Percentiles rank a stretch among this genome's conserved stretches.
Conservation (phyloP, 352 stramenopile genomes). For the Globisporangium mamillatum region DNA sequence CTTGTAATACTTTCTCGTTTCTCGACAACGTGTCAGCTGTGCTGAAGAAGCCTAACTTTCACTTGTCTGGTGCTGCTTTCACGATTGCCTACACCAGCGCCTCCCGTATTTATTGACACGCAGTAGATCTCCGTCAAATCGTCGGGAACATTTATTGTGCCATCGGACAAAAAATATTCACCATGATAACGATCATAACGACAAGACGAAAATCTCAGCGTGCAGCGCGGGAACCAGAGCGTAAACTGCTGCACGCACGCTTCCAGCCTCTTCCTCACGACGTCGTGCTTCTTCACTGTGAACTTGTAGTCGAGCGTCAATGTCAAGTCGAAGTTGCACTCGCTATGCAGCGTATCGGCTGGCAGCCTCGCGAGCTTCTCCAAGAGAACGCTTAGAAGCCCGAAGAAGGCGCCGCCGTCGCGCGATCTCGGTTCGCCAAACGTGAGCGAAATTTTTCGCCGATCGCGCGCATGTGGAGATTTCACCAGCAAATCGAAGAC, state of each 20-base stretch:
- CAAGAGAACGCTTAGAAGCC: too few species aligned
- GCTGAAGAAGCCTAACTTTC: neutral
- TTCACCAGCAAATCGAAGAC: neutral
- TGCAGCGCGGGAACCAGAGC: neutral
- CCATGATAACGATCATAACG: too few species aligned
- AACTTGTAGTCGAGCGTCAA: too few species aligned
- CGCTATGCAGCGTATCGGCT: too few species aligned
- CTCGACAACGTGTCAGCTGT: neutral
- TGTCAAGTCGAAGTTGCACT: too few species aligned
- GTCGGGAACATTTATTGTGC: neutral
- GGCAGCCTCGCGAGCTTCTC: too few species aligned
- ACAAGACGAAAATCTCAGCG: neutral
- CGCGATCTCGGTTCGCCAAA: too few species aligned
- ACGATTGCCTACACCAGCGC: neutral
- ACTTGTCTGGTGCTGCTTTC: neutral
- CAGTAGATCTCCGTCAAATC: neutral
- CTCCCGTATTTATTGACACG: neutral
- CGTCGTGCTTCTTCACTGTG: too few species aligned
- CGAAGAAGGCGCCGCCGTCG: too few species aligned
- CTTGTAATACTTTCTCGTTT: neutral
- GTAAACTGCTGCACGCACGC: neutral
- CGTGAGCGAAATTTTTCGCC: too few species aligned
- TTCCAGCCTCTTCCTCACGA: neutral
- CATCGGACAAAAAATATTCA: too few species aligned
- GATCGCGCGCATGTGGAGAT: too few species aligned